Conservation (phyloP, 768 basidiomycete species). For the Gyrodon lividus region DNA sequence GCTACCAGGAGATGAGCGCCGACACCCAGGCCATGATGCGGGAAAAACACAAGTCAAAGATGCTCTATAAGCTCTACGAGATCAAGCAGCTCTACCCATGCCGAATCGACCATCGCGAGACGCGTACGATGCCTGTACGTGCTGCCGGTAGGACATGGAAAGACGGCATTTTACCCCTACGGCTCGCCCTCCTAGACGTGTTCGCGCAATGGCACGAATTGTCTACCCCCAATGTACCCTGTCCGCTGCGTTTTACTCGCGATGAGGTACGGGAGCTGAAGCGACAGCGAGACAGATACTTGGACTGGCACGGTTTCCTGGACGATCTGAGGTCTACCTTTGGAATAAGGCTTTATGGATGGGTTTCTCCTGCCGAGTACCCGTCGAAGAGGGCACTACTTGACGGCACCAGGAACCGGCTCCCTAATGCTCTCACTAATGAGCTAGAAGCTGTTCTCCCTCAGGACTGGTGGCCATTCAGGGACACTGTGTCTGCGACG, state of each 20-base stretch:
- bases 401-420: constrained; percentile 9
- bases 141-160: constrained; percentile 18
- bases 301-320: constrained; percentile 16
- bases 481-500: constrained; percentile 9
- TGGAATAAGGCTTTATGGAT: constrained; percentile 15
- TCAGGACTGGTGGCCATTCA: constrained; percentile 17
- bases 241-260: constrained; percentile 15
- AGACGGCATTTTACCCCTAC: constrained; percentile 15
- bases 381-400: constrained; percentile 13
- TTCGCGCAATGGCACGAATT: constrained; percentile 10
- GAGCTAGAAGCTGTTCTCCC: constrained; percentile 14
- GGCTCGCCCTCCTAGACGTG: constrained; percentile 14
- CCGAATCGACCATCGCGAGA: constrained; percentile 8
- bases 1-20: constrained; percentile 11
- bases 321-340: constrained; percentile 13
- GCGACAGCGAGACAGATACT: constrained; percentile 11
- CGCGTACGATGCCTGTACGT: constrained; percentile 13
- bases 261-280: constrained; percentile 11
- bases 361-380: constrained; percentile 14
- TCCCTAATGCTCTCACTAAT: constrained; percentile 11
- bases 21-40: constrained; percentile 6
- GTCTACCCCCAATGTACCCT: constrained; percentile 8
- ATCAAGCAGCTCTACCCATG: constrained; percentile 17
- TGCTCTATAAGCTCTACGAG: constrained; percentile 16
- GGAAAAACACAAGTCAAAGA: constrained; percentile 13